A percentile compares a stretch with the other conserved stretches of the same genome.
Conservation (phyloP, 169 alveolate species). For the Plasmodium coatneyi region DNA sequence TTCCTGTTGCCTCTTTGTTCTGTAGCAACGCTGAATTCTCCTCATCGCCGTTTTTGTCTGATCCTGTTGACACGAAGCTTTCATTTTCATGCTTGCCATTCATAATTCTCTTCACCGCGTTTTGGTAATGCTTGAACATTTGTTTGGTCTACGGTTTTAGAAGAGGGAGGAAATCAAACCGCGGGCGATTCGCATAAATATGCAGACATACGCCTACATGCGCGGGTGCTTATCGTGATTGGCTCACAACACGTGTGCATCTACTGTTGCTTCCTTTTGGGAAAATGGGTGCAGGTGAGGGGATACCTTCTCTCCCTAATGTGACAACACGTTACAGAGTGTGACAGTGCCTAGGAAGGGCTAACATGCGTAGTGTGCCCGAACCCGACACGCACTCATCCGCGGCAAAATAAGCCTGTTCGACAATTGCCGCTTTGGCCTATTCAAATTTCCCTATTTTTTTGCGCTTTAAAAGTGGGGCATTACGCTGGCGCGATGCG, state of each 20-base stretch:
- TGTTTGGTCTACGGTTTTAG: not conserved
- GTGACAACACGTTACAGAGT: not conserved
- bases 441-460: not conserved
- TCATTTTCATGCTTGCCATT: constrained; percentile 52
- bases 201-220: not conserved
- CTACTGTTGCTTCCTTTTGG: not conserved
- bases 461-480: constrained; percentile 2
- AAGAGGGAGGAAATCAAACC: not conserved
- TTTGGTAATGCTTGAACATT: constrained; percentile 24
- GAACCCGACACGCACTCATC: not conserved
- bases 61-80: constrained; percentile 55
- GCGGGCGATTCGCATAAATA: not conserved
- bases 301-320: not conserved
- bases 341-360: not conserved
- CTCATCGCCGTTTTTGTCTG: constrained; percentile 37
- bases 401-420: not conserved
- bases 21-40: constrained; percentile 44
- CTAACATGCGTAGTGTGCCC: not conserved
- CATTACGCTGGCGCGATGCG: not conserved
- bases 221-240: not conserved
- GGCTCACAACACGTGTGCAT: not conserved
- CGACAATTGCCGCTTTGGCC: not conserved
- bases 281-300: not conserved
- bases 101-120: constrained; percentile 43
- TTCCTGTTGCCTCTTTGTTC: not conserved